phyloP scores from a whole-genome alignment of 139 green algal genomes.

The Coelastrella sp. region DNA sequence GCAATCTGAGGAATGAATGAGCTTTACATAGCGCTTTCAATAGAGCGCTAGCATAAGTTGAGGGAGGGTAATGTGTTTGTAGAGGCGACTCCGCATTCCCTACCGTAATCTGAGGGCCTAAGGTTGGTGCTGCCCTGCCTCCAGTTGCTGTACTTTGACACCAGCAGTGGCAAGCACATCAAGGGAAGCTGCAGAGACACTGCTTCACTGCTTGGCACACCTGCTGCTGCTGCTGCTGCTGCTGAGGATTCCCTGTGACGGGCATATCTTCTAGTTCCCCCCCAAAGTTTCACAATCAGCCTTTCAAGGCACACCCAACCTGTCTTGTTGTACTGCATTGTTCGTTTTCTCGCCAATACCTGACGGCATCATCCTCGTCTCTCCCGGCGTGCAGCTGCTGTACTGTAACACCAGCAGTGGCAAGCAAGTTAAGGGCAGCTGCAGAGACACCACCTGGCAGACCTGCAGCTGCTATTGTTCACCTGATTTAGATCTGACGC shows the following conservation, averaged over 20 bases:
- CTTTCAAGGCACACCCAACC: no score
- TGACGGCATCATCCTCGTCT: no score
- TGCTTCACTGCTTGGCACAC: slow-evolving; percentile 56
- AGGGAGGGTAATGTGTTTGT: no score
- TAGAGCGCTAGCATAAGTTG: no score
- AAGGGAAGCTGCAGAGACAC: slow-evolving; percentile 71
- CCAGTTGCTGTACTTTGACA: slow-evolving; percentile 65
- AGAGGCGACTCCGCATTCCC: no score
- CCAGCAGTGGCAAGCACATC: slow-evolving; percentile 67
- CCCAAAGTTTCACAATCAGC: slow-evolving; percentile 42
- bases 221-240: slow-evolving; percentile 64
- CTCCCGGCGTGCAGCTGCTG: slow-evolving; percentile 62
- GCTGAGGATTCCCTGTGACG: slow-evolving; percentile 81
- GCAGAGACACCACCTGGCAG: slow-evolving; percentile 63
- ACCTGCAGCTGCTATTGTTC: slow-evolving; percentile 64
- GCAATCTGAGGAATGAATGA: no score
- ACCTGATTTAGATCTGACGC: no score
- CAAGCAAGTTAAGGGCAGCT: slow-evolving; percentile 58
- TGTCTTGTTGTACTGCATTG: no score
- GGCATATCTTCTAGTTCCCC: slow-evolving; percentile 77
- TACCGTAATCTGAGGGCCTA: no score
- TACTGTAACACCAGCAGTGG: slow-evolving; percentile 63
- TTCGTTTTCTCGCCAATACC: no score
- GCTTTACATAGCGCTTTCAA: no score
- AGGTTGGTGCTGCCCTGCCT: neutral